These are phyloP conservation scores for Sporothrix mexicana DNA, from an alignment of 2,329 filamentous ascomycete species.

Conservation along the genomic window DNA sequence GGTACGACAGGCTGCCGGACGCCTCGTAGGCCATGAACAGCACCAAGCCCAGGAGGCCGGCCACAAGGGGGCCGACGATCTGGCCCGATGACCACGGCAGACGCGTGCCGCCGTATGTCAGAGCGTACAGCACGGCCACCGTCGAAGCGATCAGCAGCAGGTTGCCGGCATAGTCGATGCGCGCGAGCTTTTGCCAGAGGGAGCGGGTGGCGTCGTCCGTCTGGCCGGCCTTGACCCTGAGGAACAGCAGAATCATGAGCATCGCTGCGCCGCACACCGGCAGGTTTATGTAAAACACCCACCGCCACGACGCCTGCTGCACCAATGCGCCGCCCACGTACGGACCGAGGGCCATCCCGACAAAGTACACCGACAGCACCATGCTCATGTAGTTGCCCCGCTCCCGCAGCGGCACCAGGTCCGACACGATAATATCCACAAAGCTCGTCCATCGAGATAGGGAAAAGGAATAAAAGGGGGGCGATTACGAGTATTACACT, in stretches of 20 bases:
- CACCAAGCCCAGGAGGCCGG: slow-evolving; percentile 49
- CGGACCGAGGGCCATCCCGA: slow-evolving; percentile 37
- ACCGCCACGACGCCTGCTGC: slow-evolving; percentile 37
- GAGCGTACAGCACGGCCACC: slow-evolving; percentile 49
- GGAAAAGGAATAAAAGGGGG: too few relatives aligned
- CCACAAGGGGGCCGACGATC: slow-evolving; percentile 50
- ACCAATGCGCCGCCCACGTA: slow-evolving; percentile 37
- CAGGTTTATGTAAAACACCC: slow-evolving; percentile 53
- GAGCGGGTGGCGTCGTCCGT: slow-evolving; percentile 26
- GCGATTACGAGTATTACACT: too few relatives aligned
- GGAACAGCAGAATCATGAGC: slow-evolving; percentile 41
- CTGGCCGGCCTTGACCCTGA: slow-evolving; percentile 33
- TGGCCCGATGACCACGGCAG: slow-evolving; percentile 50
- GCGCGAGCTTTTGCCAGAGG: slow-evolving; percentile 40
- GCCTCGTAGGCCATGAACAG: slow-evolving; percentile 46
- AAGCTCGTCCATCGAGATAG: too few relatives aligned
- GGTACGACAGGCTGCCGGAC: not conserved
- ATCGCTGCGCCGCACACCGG: slow-evolving; percentile 57
- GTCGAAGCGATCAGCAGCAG: slow-evolving; percentile 48
- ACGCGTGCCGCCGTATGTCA: slow-evolving; percentile 51
- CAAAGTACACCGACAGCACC: slow-evolving; percentile 36
- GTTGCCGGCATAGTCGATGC: slow-evolving; percentile 53
- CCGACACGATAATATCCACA: slow-evolving; percentile 39
- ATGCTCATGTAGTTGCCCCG: slow-evolving; percentile 38
- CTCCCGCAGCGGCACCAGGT: slow-evolving; percentile 40